These are phyloP conservation scores for Cladosporium sp. DNA, from an alignment of 2,329 filamentous ascomycete species.

Conservation along the genomic window DNA sequence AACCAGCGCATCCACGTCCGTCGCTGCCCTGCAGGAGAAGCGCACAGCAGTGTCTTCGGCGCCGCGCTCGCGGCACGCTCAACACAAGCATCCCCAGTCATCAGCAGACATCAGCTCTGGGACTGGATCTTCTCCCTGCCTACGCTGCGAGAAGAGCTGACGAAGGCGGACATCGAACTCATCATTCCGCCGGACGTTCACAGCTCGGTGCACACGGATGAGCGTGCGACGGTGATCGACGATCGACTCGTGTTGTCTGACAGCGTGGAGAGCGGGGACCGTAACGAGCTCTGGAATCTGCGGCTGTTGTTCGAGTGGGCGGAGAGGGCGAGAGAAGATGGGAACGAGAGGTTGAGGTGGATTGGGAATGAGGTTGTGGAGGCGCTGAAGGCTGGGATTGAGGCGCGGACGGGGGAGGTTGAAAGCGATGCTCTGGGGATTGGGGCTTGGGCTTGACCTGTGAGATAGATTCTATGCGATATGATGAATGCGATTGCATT, in stretches of 20 bases:
- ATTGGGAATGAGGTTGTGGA: constrained; percentile 60
- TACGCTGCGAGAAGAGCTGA: constrained; percentile 48
- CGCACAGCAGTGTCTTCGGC: constrained; percentile 61
- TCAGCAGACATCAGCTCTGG: constrained; percentile 52
- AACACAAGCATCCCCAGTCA: constrained; percentile 33
- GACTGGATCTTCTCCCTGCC: constrained; percentile 74
- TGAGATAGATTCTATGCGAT: neutral
- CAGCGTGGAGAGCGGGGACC: constrained; percentile 48
- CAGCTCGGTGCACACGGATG: constrained; percentile 53
- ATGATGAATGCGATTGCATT: neutral
- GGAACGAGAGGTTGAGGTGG: constrained; percentile 52
- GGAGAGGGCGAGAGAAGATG: constrained; percentile 45
- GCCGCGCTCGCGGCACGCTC: constrained; percentile 73
- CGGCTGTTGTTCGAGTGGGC: constrained; percentile 67
- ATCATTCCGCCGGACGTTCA: constrained; percentile 43
- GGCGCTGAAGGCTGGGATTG: constrained; percentile 54
- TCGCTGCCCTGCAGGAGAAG: constrained; percentile 58
- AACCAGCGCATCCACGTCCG: constrained; percentile 76
- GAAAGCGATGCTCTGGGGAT: neutral
- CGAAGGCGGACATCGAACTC: constrained; percentile 64
- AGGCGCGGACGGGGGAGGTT: constrained; percentile 39
- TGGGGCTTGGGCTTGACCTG: neutral
- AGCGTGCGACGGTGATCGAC: constrained; percentile 67
- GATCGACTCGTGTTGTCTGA: constrained; percentile 64
- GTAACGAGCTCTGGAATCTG: constrained; percentile 64